Conservation (phyloP, 257 asterid genomes). For the Solanum pinnatisectum region DNA sequence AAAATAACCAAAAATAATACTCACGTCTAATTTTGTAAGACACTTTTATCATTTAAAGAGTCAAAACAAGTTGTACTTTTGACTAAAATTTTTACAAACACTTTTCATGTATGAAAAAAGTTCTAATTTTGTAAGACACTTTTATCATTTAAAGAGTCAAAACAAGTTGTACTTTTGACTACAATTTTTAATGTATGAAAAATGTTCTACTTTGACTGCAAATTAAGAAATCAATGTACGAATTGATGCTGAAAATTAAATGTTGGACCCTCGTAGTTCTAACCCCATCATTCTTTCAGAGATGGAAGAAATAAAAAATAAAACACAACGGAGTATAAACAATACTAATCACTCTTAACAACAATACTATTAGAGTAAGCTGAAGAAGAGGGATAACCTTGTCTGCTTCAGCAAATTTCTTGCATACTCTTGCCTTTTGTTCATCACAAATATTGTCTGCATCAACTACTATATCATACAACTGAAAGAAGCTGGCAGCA, state of each 20-base stretch:
- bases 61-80: not conserved
- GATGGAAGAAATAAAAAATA: not conserved
- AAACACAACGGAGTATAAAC: not conserved
- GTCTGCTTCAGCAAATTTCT: no score
- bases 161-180: no score
- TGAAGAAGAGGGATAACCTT: not conserved
- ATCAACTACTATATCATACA: no score
- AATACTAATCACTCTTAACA: not conserved
- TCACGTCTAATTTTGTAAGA: not conserved
- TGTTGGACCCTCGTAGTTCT: not conserved
- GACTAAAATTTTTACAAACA: not conserved
- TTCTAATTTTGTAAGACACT: no score
- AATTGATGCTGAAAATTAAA: not conserved
- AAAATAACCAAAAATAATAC: not conserved
- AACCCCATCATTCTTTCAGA: not conserved
- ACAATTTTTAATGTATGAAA: no score
- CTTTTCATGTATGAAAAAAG: not conserved
- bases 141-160: no score
- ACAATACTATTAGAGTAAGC: not conserved
- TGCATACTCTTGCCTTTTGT: no score
- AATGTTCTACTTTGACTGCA: not conserved
- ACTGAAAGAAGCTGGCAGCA: no score
- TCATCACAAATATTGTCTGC: no score
- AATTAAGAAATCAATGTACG: not conserved
- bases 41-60: not conserved